These are phyloP conservation scores for Schizochytrium sp. DNA, from an alignment of 108 stramenopile genomes.

Conservation along the genomic window DNA sequence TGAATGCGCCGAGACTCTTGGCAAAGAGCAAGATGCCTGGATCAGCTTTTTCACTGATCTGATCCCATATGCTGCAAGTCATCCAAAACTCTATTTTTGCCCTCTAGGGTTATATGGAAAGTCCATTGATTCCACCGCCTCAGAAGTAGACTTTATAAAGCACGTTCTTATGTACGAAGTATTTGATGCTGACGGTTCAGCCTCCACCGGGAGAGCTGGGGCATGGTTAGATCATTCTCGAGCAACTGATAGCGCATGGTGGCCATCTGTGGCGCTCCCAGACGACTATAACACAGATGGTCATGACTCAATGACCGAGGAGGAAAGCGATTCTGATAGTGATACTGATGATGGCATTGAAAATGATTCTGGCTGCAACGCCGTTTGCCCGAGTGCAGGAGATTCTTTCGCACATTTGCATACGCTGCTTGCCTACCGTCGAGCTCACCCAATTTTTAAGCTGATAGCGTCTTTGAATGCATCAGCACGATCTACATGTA, in stretches of 20 bases:
- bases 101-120: background rate
- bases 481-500: background rate
- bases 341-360: background rate
- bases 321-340: background rate
- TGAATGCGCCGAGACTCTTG: background rate
- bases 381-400: background rate
- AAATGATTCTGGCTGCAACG: background rate
- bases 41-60: constrained; percentile 9
- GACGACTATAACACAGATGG: background rate
- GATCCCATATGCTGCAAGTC: constrained; percentile 13
- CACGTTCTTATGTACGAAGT: background rate
- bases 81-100: constrained; percentile 29
- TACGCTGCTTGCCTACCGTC: background rate
- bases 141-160: background rate
- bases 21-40: constrained; percentile 25
- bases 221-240: background rate
- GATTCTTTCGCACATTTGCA: constrained; percentile 16
- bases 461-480: background rate
- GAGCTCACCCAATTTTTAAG: background rate
- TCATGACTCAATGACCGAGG: background rate
- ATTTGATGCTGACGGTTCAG: background rate
- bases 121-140: background rate
- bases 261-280: background rate
- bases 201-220: background rate
- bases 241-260: background rate